Conservation (phyloP, 1,284 basidiomycete genomes). For the Sanghuangporus baumii region DNA sequence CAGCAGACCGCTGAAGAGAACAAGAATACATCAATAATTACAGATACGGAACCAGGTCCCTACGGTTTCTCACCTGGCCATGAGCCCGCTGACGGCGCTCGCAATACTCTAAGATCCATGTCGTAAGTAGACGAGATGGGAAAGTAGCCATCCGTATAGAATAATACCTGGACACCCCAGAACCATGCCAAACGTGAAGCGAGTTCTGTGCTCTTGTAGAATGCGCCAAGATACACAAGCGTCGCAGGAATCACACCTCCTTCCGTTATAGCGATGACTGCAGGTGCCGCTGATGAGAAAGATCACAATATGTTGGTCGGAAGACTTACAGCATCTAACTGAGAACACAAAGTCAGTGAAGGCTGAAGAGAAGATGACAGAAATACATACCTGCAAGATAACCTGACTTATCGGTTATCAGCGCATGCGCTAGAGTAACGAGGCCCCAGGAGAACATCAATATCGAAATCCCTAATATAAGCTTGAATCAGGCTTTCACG, state of each 20-base stretch:
- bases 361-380: neutral
- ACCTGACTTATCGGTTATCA: conserved; percentile 31
- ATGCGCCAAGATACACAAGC: conserved; percentile 35
- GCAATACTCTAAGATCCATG: conserved; percentile 25
- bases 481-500: neutral
- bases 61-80: conserved; percentile 23
- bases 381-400: conserved; percentile 27
- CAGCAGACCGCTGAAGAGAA: conserved; percentile 27
- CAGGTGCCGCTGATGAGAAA: neutral
- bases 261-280: conserved; percentile 35
- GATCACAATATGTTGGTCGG: neutral
- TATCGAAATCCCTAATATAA: conserved; percentile 30
- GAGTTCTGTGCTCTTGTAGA: conserved; percentile 35
- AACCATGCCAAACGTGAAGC: conserved; percentile 35
- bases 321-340: neutral
- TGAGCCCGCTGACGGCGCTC: conserved; percentile 34
- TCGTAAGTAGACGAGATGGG: neutral
- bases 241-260: conserved; percentile 36
- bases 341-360: neutral
- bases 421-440: conserved; percentile 32
- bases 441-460: conserved; percentile 36
- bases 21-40: neutral
- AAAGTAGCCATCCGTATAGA: neutral
- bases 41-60: neutral
- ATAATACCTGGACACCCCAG: conserved; percentile 30